Evolutionary conservation across 2,329 filamentous ascomycete genomes (phyloP).

Genomic region (Exserohilum rostratum): DNA sequence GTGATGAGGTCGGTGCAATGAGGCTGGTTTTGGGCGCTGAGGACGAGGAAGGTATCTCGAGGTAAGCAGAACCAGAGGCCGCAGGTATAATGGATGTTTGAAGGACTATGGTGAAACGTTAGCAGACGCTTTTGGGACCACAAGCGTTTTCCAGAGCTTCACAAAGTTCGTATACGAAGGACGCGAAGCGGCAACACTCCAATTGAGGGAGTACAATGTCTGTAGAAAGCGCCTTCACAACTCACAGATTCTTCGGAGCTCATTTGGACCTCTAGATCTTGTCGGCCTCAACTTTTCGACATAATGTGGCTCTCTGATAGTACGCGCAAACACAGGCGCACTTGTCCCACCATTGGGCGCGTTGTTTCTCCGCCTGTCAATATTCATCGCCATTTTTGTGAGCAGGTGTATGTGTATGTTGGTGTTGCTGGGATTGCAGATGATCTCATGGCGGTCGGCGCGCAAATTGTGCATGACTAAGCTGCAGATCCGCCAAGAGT

Average conservation of each 20-base stretch:
- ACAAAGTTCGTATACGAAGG: background rate
- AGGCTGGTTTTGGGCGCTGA: slow-evolving; percentile 49
- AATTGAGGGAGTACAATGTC: background rate
- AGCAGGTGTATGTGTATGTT: slow-evolving; percentile 1
- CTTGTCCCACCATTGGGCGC: slow-evolving; percentile 79
- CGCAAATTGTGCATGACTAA: slow-evolving; percentile 35
- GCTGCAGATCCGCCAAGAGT: slow-evolving; percentile 39
- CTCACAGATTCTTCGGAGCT: slow-evolving; percentile 86
- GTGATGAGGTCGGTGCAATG: slow-evolving; percentile 65
- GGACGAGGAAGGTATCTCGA: slow-evolving; percentile 64
- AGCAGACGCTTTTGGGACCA: slow-evolving; percentile 12
- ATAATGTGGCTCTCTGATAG: slow-evolving; percentile 55
- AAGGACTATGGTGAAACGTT: slow-evolving; percentile 65
- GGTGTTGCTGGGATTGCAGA: slow-evolving; percentile 4
- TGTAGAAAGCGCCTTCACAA: slow-evolving; percentile 17
- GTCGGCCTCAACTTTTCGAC: slow-evolving; percentile 56
- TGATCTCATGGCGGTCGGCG: slow-evolving; percentile 17
- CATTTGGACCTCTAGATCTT: slow-evolving; percentile 68
- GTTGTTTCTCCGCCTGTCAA: slow-evolving; percentile 86
- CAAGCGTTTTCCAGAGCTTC: background rate
- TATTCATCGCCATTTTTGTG: slow-evolving; percentile 33
- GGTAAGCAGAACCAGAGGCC: slow-evolving; percentile 89
- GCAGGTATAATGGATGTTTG: slow-evolving; percentile 92
- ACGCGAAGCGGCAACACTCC: background rate
- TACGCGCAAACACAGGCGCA: slow-evolving; percentile 71